Evolutionary conservation across 495 filamentous ascomycete genomes (phyloP).

Genomic region (Aspergillus coremiiformis): DNA sequence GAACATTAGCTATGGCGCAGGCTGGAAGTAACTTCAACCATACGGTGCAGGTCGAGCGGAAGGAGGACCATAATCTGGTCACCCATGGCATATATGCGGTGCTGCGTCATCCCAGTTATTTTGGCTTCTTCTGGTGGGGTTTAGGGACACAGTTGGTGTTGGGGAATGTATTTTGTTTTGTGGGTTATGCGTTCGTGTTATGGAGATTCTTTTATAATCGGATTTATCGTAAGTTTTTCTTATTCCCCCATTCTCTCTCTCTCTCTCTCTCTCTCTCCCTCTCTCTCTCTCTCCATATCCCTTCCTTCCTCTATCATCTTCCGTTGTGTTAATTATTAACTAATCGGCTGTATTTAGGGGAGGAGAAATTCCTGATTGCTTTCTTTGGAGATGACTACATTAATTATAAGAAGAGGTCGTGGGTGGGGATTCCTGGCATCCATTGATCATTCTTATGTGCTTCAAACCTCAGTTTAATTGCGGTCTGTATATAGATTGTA

Average conservation of each 20-base stretch:
- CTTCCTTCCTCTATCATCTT: not conserved
- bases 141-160: constrained; percentile 87
- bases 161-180: constrained; percentile 72
- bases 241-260: not conserved
- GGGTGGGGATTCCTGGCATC: constrained; percentile 72
- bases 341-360: constrained; percentile 35
- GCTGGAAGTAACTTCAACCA: constrained; percentile 93
- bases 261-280: not conserved
- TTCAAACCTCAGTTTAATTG: not conserved
- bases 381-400: constrained; percentile 87
- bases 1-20: constrained; percentile 77
- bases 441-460: constrained; percentile 4
- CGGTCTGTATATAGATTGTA: not conserved
- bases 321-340: not conserved
- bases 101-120: constrained; percentile 84
- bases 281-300: not conserved
- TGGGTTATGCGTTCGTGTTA: constrained; percentile 64
- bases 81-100: constrained; percentile 58
- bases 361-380: constrained; percentile 66
- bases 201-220: constrained; percentile 75
- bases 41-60: constrained; percentile 60
- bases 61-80: constrained; percentile 66
- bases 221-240: constrained; percentile 52
- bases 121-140: constrained; percentile 98
- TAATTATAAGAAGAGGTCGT: constrained; percentile 56